Evolutionary conservation across 2,329 filamentous ascomycete genomes (phyloP), one percentile per base, ranked within the genome.

Genomic region (Thelonectria discophora): DNA sequence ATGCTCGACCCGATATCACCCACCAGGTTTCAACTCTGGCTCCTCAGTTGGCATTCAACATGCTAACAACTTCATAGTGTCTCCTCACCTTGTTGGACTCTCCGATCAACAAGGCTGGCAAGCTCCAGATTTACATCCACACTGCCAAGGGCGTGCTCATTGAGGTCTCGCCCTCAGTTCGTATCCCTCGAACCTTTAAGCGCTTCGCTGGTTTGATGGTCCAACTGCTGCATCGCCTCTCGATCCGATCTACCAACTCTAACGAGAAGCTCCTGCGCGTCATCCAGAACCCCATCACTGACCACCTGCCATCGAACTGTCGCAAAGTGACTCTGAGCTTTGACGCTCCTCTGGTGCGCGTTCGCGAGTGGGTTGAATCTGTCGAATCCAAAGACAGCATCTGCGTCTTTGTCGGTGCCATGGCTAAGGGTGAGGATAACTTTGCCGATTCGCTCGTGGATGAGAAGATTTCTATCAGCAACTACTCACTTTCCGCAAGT

Each of bases 201-300:
- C 93, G 95, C 42, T 99, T 99, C 73, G 95, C 95, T 47, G 95
- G 95, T 80, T 83, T 99, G 64, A 99, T 99, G 95, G 95, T 99
- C 56, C 95, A 99, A 81, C 86, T 99, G 39, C 88, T 99, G 46
- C 95, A 99, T 79, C 91, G 94, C 62, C 88, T 98, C 43, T 97
- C 94, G 45, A 99, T 99, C 74, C 90, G 95, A 68, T 97, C 94
- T 40, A 97, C 94, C 68, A 96, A 94, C 68, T 98, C 94, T 4
- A 93, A 97, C 76, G 95, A 99, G 80, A 99, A 98, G 82, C 88
- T 99, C 24, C 85, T 99, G 61, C 94, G 95, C 71, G 95, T 99
- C 71, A 97, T 99, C 78, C 93, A 95, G 79, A 98, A 98, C 77
- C 95, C 95, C 24, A 97, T 99, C 76, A 97, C 93, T 60, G 94